A percentile compares a stretch with the other conserved stretches of the same genome.
Conservation (phyloP, 805 yeast genomes). For the Priceomyces castillae region DNA sequence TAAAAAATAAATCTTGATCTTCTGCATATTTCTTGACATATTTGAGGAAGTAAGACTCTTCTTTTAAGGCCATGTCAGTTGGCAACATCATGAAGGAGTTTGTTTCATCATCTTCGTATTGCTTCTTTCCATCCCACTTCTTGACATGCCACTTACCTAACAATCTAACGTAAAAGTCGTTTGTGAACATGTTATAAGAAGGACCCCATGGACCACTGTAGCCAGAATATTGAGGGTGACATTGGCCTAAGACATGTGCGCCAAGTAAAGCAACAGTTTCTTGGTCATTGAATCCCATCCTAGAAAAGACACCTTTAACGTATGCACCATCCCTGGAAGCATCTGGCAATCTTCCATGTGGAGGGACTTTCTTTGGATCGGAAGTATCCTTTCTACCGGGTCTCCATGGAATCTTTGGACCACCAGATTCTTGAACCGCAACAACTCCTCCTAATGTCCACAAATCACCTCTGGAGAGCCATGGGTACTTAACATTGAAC, state of each 20-base stretch:
- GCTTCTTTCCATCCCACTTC: conserved; percentile 41
- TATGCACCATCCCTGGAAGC: conserved; percentile 65
- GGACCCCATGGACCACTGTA: conserved; percentile 47
- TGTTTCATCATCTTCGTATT: conserved; percentile 39
- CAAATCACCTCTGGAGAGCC: conserved; percentile 78
- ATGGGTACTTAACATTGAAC: conserved; percentile 54
- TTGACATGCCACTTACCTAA: conserved; percentile 54
- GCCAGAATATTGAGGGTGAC: conserved; percentile 38
- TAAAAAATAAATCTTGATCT: conserved; percentile 48
- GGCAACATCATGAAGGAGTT: conserved; percentile 54
- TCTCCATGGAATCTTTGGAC: conserved; percentile 78
- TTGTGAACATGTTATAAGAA: conserved; percentile 38
- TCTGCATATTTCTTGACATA: conserved; percentile 48
- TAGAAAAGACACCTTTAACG: conserved; percentile 57
- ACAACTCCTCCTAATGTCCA: conserved; percentile 78
- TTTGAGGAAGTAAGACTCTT: conserved; percentile 44
- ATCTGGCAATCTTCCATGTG: conserved; percentile 71
- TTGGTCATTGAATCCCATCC: conserved; percentile 47
- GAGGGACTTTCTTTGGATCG: conserved; percentile 51
- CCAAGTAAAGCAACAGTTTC: conserved; percentile 43
- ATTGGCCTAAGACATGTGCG: conserved; percentile 42
- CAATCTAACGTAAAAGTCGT: conserved; percentile 37
- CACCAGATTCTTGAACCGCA: conserved; percentile 76
- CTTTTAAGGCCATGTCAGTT: conserved; percentile 52
- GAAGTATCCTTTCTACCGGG: conserved; percentile 71